These are phyloP conservation scores for Aspergillus hancockii DNA, from an alignment of 495 filamentous ascomycete genomes.

Conservation along the genomic window DNA sequence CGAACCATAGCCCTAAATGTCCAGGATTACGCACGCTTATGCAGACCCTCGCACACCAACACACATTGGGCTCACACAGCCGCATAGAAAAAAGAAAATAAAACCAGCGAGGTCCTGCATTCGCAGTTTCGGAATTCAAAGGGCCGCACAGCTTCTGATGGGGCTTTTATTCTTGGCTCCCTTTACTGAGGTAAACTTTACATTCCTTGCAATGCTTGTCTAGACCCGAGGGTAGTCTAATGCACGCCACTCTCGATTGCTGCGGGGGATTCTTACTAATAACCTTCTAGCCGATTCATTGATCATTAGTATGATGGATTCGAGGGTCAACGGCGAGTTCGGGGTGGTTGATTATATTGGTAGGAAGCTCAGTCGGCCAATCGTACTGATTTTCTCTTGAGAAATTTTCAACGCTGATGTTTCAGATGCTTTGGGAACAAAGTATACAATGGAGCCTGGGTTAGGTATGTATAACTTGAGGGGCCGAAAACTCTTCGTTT, in stretches of 20 bases:
- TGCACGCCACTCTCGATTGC: background rate
- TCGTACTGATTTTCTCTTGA: slow-evolving; percentile 1
- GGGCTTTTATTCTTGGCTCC: background rate
- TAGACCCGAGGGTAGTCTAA: background rate
- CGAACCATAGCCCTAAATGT: background rate
- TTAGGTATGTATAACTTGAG: background rate
- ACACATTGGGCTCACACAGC: background rate
- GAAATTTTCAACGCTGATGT: background rate
- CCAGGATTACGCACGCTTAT: background rate
- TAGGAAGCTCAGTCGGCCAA: slow-evolving; percentile 14
- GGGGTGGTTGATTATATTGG: background rate
- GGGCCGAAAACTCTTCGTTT: background rate
- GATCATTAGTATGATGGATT: background rate
- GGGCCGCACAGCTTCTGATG: background rate
- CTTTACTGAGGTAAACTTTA: background rate
- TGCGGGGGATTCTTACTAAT: background rate
- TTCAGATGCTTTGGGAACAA: slow-evolving; percentile 1
- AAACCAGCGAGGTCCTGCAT: background rate
- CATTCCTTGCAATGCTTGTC: background rate
- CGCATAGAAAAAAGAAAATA: background rate
- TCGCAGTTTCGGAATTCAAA: background rate
- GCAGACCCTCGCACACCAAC: background rate
- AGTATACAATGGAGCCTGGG: background rate
- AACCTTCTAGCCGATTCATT: background rate
- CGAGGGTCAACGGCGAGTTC: background rate